phyloP scores from a whole-genome alignment of 2,329 filamentous ascomycete species.

The Talaromyces sp. region DNA sequence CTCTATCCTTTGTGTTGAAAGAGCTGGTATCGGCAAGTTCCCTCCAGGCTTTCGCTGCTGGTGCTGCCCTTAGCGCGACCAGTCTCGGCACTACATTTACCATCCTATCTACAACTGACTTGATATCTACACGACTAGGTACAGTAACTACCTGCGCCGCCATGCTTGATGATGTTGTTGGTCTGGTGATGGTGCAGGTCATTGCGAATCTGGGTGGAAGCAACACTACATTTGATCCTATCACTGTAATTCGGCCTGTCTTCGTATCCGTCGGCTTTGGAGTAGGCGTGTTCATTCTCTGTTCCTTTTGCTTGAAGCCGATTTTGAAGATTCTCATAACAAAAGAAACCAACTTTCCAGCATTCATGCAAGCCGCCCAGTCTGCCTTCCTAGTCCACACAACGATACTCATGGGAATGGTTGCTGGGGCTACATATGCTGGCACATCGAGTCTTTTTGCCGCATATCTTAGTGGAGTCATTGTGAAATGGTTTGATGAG shows the following conservation, averaged over 20 bases:
- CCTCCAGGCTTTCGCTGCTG: slow-evolving; percentile 67
- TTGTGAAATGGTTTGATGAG: slow-evolving; percentile 50
- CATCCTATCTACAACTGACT: slow-evolving; percentile 59
- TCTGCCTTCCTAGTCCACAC: slow-evolving; percentile 45
- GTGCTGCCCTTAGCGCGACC: slow-evolving; percentile 70
- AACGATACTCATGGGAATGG: slow-evolving; percentile 43
- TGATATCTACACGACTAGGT: slow-evolving; percentile 55
- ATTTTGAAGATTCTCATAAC: slow-evolving; percentile 2
- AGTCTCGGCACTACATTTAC: slow-evolving; percentile 70
- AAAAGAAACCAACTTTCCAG: not conserved
- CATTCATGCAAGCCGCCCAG: slow-evolving; percentile 9
- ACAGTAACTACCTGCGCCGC: slow-evolving; percentile 68
- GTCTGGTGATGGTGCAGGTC: slow-evolving; percentile 72
- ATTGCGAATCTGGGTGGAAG: slow-evolving; percentile 61
- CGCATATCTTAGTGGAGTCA: slow-evolving; percentile 55
- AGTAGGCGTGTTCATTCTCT: slow-evolving; percentile 28
- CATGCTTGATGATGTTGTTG: slow-evolving; percentile 78
- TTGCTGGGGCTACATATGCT: slow-evolving; percentile 51
- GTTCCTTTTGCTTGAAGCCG: slow-evolving; percentile 16
- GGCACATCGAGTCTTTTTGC: slow-evolving; percentile 57
- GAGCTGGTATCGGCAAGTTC: slow-evolving; percentile 48
- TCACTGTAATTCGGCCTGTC: slow-evolving; percentile 50
- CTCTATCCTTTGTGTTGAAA: slow-evolving; percentile 60
- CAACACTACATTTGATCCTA: slow-evolving; percentile 22
- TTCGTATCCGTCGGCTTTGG: slow-evolving; percentile 46